Percentiles rank a stretch among this genome's conserved stretches.
Evolutionary conservation across 768 basidiomycete genomes (phyloP).

Genomic region (Amanita pseudoporphyria): DNA sequence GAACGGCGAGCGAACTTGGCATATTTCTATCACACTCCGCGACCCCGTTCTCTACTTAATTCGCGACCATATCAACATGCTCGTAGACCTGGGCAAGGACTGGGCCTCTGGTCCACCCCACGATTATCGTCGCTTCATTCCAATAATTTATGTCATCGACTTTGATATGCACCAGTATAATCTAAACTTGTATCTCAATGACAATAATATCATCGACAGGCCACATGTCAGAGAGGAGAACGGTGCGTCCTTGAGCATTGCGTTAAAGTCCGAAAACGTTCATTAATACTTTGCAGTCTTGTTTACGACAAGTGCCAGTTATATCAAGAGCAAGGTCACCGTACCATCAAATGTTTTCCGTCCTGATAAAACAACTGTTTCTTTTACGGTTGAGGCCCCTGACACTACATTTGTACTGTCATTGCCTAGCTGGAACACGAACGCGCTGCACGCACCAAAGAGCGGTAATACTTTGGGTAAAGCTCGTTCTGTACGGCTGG

Average conservation of each 20-base stretch:
- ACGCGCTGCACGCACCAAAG: slow-evolving; percentile 54
- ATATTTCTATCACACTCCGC: slow-evolving; percentile 58
- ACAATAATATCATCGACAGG: slow-evolving; percentile 94
- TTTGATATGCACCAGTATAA: slow-evolving; percentile 68
- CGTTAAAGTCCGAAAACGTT: not conserved
- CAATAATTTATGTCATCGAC: slow-evolving; percentile 66
- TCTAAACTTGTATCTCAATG: slow-evolving; percentile 80
- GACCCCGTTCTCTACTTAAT: slow-evolving; percentile 71
- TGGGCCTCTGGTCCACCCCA: slow-evolving; percentile 80
- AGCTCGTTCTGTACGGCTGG: slow-evolving; percentile 42
- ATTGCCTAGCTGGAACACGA: slow-evolving; percentile 86
- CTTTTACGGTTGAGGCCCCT: slow-evolving; percentile 54
- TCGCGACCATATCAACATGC: slow-evolving; percentile 91
- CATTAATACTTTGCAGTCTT: slow-evolving; percentile 45
- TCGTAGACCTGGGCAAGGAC: slow-evolving; percentile 87
- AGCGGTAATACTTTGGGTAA: slow-evolving; percentile 55
- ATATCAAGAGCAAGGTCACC: slow-evolving; percentile 36
- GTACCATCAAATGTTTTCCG: slow-evolving; percentile 68
- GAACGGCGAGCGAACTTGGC: slow-evolving; percentile 77
- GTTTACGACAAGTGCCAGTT: slow-evolving; percentile 52
- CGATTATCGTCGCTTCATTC: slow-evolving; percentile 77
- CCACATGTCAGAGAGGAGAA: slow-evolving; percentile 78
- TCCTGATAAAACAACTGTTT: slow-evolving; percentile 55
- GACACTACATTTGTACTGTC: slow-evolving; percentile 50
- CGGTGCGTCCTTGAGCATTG: slow-evolving; percentile 31